A percentile compares a stretch with the other conserved stretches of the same genome.
Evolutionary conservation across 176 grass and related monocot species (phyloP).

Genomic region (Urochloa ruziziensis): DNA sequence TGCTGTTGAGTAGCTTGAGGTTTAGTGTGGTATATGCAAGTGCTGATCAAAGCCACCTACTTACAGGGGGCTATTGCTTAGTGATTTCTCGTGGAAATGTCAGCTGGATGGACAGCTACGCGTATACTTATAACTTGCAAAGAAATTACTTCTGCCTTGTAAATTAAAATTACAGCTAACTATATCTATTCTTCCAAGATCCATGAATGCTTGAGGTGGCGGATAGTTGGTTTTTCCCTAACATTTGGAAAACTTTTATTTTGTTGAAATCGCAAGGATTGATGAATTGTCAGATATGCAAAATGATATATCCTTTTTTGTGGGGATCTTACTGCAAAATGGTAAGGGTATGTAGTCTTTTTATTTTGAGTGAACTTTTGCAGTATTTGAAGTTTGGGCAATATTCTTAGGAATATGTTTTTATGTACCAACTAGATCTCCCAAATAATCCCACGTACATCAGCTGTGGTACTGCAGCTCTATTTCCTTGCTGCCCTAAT

Average conservation of each 20-base stretch:
- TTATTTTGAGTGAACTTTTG: too few species aligned
- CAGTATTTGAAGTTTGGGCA: too few species aligned
- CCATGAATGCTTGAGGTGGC: neutral
- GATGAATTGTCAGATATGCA: neutral
- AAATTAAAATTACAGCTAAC: neutral
- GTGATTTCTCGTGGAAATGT: too few species aligned
- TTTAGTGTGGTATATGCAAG: neutral
- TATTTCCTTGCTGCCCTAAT: too few species aligned
- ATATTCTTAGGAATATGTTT: too few species aligned
- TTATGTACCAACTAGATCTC: too few species aligned
- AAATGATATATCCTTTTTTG: too few species aligned
- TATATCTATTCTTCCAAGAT: neutral
- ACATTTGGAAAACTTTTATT: neutral
- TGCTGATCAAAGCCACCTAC: neutral
- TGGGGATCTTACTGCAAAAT: neutral
- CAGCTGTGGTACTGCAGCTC: too few species aligned
- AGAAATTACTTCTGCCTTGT: neutral
- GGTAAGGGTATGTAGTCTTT: too few species aligned
- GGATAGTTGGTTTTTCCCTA: neutral
- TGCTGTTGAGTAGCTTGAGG: neutral
- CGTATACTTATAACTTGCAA: too few species aligned
- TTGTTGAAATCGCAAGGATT: neutral
- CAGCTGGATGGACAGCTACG: neutral
- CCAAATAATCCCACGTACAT: too few species aligned
- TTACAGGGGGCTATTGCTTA: neutral